phyloP scores from a whole-genome alignment of 1,284 basidiomycete species.

The Athelia psychrophila region DNA sequence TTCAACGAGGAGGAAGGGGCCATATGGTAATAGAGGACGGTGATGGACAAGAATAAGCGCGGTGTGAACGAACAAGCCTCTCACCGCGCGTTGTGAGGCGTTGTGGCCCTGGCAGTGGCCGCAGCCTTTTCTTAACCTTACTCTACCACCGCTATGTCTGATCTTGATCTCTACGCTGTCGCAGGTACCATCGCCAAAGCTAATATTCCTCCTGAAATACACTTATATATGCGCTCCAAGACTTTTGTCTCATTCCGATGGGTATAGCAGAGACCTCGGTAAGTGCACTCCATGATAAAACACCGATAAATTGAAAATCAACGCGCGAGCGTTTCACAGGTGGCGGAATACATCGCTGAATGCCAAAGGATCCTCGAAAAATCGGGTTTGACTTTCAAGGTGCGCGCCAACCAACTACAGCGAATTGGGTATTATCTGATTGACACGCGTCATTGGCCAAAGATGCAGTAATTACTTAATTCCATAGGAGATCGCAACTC shows the following conservation, averaged over 20 bases:
- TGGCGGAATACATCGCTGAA: slow-evolving; percentile 72
- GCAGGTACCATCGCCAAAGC: slow-evolving; percentile 40
- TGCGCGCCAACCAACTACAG: slow-evolving; percentile 26
- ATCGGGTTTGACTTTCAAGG: slow-evolving; percentile 80
- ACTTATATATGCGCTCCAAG: slow-evolving; percentile 30
- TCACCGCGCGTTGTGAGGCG: neutral
- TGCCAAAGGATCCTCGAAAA: slow-evolving; percentile 81
- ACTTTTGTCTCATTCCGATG: slow-evolving; percentile 84
- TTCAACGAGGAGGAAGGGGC: slow-evolving; percentile 55
- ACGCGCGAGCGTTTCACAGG: slow-evolving; percentile 30
- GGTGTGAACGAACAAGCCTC: neutral
- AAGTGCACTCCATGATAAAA: slow-evolving; percentile 12
- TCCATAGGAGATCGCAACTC: slow-evolving; percentile 6
- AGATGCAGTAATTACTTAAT: slow-evolving; percentile 62
- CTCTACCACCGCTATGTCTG: slow-evolving; percentile 25
- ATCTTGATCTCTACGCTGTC: slow-evolving; percentile 57
- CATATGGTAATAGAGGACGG: slow-evolving; percentile 7
- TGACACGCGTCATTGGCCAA: slow-evolving; percentile 10
- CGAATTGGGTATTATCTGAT: slow-evolving; percentile 7
- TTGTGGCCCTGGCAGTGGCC: neutral
- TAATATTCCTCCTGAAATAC: slow-evolving; percentile 2
- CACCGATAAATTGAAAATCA: neutral
- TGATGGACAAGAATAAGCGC: slow-evolving; percentile 7
- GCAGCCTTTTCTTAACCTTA: neutral
- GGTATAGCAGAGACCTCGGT: slow-evolving; percentile 73